Evolutionary conservation across 495 filamentous ascomycete genomes (phyloP), one percentile per base, ranked within the genome.

Genomic region (Trichoderma erinaceum): DNA sequence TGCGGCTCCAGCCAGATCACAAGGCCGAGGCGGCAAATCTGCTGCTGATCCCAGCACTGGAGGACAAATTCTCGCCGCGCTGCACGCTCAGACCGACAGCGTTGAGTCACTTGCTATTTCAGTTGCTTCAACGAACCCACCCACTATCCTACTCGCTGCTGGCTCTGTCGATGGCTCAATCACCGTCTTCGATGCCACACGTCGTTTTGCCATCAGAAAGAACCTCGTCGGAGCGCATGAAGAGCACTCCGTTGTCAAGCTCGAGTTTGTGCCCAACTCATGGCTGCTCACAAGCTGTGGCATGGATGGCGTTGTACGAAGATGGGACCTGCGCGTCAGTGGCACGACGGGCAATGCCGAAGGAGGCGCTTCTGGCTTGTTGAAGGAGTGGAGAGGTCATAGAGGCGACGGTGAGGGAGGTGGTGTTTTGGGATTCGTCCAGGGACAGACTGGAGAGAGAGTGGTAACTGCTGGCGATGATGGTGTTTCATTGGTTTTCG

Each of bases 381-480:
- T 89, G 21, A 86, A 85, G 63, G 92, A 97, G 76, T 94, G 92
- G 90, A 89, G 83, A 72, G 93, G 92, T 2, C 92, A 96, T 72
- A 78, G 90, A 66, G 89, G 88, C 25, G 88, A 89, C 38, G 88
- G 89, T 0, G 92, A 96, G 71, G 92, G 90, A 5, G 92, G 92
- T 41, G 93, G 93, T 66, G 90, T 97, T 41, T 79, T 97, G 76
- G 93, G 89, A 0, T 97, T 97, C 75, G 91, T 95, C 64, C 90
- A 96, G 78, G 79, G 79, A 11, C 80, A 80, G 44, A 87, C 86
- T 43, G 86, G 87, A 2, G 87, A 89, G 73, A 83, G 87, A 69
- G 82, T 97, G 32, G 86, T 94, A 15, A 97, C 93, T 21, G 93
- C 92, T 4, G 93, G 93, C 32, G 93, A 97, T 81, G 93, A 97